Evolutionary conservation across 139 green algal species (phyloP), one percentile per base, ranked within the genome.

Genomic region (Auxenochlorella pyrenoidosa): DNA sequence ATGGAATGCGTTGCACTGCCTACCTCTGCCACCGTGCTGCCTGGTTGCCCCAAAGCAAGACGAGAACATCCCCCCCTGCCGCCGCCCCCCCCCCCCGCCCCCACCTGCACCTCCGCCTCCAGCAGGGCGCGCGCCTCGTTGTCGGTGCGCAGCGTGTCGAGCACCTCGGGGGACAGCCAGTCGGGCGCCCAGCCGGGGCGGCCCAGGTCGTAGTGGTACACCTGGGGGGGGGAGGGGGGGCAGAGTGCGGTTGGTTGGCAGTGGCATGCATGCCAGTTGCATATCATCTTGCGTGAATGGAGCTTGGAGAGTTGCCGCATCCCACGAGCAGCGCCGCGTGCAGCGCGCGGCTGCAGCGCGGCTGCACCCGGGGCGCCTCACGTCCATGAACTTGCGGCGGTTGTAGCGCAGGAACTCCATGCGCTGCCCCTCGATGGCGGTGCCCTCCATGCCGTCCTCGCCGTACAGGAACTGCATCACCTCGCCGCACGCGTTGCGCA

Each of bases 391-490:
- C 83, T 92, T 88, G 76, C 92, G 90, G 28, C 83, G 73, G 75
- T 93, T 89, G 84, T 93, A 91, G 40, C 93, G 90, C 84, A 99
- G 89, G 85, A 95, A 90, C 41, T 98, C 94, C 41, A 99, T 87
- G 76, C 90, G 93, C 93, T 99, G 97, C 4, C 88, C 86, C 94
- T 99, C 98, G 60, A 99, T 97, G 72, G 90, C 91, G 19, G 94
- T 93, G 30, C 94, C 98, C 66, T 99, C 98, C 97, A 99, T 99
- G 87, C 98, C 98, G 80, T 99, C 98, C 91, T 99, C 98, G 54
- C 98, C 98, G 88, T 99, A 99, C 88, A 99, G 89, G 88, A 99
- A 99, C 93, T 99, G 98, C 70, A 98, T 92, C 47, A 98, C 94
- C 36, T 97, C 92, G 34, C 98, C 98, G 40, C 93, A 76, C 30